Evolutionary conservation across 352 stramenopile genomes (phyloP), one percentile per base, ranked within the genome.

Genomic region (Saprolegnia parasitica): DNA sequence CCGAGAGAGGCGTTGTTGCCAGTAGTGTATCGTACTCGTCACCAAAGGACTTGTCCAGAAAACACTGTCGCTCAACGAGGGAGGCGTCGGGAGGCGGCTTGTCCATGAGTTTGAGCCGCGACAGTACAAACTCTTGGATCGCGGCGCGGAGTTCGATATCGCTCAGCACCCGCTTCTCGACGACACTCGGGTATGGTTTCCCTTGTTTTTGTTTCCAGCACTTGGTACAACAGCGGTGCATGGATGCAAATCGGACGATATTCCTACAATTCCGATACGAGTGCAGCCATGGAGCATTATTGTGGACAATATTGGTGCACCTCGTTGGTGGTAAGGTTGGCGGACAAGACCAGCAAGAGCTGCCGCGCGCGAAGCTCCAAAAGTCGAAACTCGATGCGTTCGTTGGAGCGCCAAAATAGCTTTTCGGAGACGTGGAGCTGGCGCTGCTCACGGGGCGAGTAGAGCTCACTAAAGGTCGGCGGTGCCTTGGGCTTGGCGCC

Each of bases 11-110:
- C 23, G 54, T 9, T 4, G n/a, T 18, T 15, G 11, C 11, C 0
- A 61, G 11, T 6, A 61, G 21, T 3, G 54, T 61, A 21, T 37
- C 54, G 26, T 61, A 61, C 26, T 61, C 54, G 54, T 61, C 54
- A 4, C 54, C 54, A 61, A 61, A 61, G 6, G 54, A 61, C 26
- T 61, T 61, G 23, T 37, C 54, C 1, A 61, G 11, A 40, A 42
- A 37, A 4, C 54, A 61, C 8, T 61, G 54, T 13, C 54, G 54
- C n/a, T 61, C 26, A 23, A 23, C 16, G 11, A 29, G 1, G 1
- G 54, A 40, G 15, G 54, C 10, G 16, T 18, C 49, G 49, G 49
- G 20, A 5, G 49, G 20, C 11, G 54, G 26, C 26, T 23, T 9
- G 9, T 61, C 54, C 9, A 29, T n/a, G 20, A 61, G 26, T 29